Percentiles rank a stretch among this genome's conserved stretches.
These are phyloP conservation scores for Penicillium aurantiogriseum DNA, from an alignment of 2,329 filamentous ascomycete genomes.

Conservation along the genomic window DNA sequence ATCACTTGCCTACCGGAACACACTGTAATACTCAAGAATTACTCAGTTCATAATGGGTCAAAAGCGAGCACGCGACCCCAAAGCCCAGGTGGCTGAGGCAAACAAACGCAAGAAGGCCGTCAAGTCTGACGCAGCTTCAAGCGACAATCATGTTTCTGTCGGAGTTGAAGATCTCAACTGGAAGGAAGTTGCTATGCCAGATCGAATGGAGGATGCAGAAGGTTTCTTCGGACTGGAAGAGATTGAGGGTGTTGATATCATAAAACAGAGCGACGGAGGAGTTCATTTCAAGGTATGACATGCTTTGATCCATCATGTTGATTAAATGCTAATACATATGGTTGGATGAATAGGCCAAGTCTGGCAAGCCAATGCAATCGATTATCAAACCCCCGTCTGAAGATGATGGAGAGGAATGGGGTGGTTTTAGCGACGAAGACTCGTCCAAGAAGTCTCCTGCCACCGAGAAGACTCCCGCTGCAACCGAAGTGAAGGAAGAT, in stretches of 20 bases:
- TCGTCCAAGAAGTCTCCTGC: constrained; percentile 19
- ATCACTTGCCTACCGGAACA: constrained; percentile 5
- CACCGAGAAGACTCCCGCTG: constrained; percentile 8
- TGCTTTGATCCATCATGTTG: background rate
- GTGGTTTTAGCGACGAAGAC: constrained; percentile 61
- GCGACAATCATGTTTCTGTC: constrained; percentile 31
- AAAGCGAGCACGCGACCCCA: constrained; percentile 37
- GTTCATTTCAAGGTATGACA: constrained; percentile 43
- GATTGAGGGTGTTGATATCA: constrained; percentile 84
- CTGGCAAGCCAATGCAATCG: constrained; percentile 35
- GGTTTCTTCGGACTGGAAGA: constrained; percentile 92
- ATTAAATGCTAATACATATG: background rate
- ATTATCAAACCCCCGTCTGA: constrained; percentile 27
- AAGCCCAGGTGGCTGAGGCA: constrained; percentile 26
- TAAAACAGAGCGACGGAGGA: constrained; percentile 59
- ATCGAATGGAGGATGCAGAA: constrained; percentile 82
- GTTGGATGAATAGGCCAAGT: constrained; percentile 31
- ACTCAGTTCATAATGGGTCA: constrained; percentile 31
- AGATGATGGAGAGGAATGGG: constrained; percentile 57
- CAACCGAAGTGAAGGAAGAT: constrained; percentile 17
- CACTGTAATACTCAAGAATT: background rate
- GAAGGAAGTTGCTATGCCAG: constrained; percentile 66
- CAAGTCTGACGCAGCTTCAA: constrained; percentile 14
- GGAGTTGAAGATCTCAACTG: constrained; percentile 57
- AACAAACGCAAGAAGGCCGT: constrained; percentile 39